These are phyloP conservation scores for Globisporangium camurandrum DNA, from an alignment of 352 stramenopile species.

Conservation along the genomic window DNA sequence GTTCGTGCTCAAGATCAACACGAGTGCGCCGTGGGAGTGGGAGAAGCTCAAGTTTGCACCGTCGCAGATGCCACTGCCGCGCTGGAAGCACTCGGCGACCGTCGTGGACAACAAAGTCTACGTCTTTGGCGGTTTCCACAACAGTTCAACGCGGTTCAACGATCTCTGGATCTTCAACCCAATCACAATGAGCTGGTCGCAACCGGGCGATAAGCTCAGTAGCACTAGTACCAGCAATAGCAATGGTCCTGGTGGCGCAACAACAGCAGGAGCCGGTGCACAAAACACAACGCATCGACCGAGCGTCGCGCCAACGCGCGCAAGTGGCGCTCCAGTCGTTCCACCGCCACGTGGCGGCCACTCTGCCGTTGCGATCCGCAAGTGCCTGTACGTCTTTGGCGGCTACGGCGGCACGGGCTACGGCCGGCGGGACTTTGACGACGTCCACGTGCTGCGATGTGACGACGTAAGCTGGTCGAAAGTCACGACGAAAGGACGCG, in stretches of 20 bases:
- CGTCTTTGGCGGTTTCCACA: conserved; percentile 94
- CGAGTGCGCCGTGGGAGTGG: conserved; percentile 62
- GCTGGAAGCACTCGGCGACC: conserved; percentile 90
- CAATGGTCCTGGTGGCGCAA: too few species aligned
- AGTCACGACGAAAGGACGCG: conserved; percentile 80
- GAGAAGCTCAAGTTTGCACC: conserved; percentile 44
- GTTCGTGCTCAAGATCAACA: conserved; percentile 88
- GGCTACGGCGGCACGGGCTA: conserved; percentile 93
- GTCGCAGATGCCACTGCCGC: conserved; percentile 26
- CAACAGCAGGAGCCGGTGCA: not conserved
- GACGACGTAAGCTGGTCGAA: conserved; percentile 83
- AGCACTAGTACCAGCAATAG: not conserved
- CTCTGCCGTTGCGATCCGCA: conserved; percentile 78
- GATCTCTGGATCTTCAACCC: conserved; percentile 97
- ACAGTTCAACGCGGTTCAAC: conserved; percentile 84
- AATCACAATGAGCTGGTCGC: conserved; percentile 88
- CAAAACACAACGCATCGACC: conserved; percentile 17
- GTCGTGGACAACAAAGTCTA: conserved; percentile 87
- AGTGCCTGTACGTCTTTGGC: conserved; percentile 90
- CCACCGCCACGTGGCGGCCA: conserved; percentile 87
- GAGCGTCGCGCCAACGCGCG: conserved; percentile 11
- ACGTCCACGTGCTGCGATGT: conserved; percentile 87
- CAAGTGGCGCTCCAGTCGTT: conserved; percentile 24
- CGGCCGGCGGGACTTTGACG: conserved; percentile 90
- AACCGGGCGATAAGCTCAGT: conserved; percentile 47